Evolutionary conservation across 129 eudicot genomes (phyloP), one percentile per base, ranked within the genome.

Genomic region (Escallonia rubra): DNA sequence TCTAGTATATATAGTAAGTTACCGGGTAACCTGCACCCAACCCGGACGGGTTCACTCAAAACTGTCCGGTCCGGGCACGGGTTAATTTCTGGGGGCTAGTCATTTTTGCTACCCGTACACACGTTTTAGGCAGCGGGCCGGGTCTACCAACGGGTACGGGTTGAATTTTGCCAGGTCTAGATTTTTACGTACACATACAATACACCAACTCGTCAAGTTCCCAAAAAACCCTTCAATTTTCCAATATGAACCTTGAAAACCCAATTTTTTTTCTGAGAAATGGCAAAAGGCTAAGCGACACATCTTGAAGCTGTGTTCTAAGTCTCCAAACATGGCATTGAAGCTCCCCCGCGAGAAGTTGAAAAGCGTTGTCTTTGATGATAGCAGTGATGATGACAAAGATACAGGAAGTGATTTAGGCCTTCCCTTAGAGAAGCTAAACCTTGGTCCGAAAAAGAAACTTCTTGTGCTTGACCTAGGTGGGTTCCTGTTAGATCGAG

Each of bases 401-500:
- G 63, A 68, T 4, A 2, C 63, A 0, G 71, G 7, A 23, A 64
- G 34, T 6, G 72, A 65, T 60, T n/a, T 74, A 53, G 78, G 76
- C 3, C 47, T 80, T 54, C 57, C 77, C 0, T n/a, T 83, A 57
- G 76, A 80, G 12, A 80, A 80, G 55, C 73, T 78, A 23, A 81
- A 49, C 60, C 69, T 75, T 43, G 79, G 82, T 66, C 79, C 82
- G 1, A 78, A 53, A 60, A 83, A 87, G 79, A 83, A 87, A 50
- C 87, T 87, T 11, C 79, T 83, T 48, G 87, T 87, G 70, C 57
- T 87, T 46, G 56, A 64, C 58, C 60, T 84, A 2, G 73, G 78
- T 8, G 87, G 90, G 2, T 16, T 87, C 4, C 68, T 87, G 0
- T 74, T 73, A 34, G 74, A 79, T 40, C 69, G 86, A 51, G 79